These are phyloP conservation scores for Dujonia santamariae DNA, from an alignment of 1,139 yeast species.

Conservation along the genomic window DNA sequence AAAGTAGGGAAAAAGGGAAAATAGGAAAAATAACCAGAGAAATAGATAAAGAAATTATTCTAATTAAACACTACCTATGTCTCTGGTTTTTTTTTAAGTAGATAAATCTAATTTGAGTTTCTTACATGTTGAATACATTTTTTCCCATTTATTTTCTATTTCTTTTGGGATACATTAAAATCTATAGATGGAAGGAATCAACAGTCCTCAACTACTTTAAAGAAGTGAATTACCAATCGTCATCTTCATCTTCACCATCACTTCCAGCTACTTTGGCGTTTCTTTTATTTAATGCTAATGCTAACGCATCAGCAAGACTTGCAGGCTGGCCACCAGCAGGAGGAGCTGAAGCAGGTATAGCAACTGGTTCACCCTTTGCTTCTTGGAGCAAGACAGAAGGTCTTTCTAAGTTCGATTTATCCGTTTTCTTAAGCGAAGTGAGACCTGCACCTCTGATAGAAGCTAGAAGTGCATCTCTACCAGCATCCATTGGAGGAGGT, in stretches of 20 bases:
- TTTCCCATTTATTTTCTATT: too few relatives aligned
- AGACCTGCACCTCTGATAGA: slow-evolving; percentile 81
- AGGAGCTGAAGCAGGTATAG: slow-evolving; percentile 25
- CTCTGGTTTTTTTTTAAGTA: too few relatives aligned
- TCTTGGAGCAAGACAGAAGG: slow-evolving; percentile 74
- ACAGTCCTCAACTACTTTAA: too few relatives aligned
- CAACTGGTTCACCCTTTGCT: slow-evolving; percentile 56
- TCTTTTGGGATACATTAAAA: too few relatives aligned
- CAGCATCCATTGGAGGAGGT: slow-evolving; percentile 37
- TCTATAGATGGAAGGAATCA: too few relatives aligned
- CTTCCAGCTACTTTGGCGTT: slow-evolving; percentile 80
- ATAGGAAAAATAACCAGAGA: too few relatives aligned
- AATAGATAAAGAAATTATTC: too few relatives aligned
- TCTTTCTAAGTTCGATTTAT: slow-evolving; percentile 76
- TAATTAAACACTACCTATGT: too few relatives aligned
- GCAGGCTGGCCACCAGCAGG: slow-evolving; percentile 50
- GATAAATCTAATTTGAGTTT: too few relatives aligned
- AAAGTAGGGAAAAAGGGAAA: too few relatives aligned
- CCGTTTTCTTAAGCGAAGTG: slow-evolving; percentile 67
- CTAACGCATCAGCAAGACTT: slow-evolving; percentile 79
- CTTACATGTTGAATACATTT: too few relatives aligned
- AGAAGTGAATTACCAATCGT: slow-evolving; percentile 22
- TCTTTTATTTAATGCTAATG: slow-evolving; percentile 79
- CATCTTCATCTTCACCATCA: slow-evolving; percentile 82
- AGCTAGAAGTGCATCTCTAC: slow-evolving; percentile 80